Conservation (phyloP, 345 rosid species). For the Alliaria petiolata region DNA sequence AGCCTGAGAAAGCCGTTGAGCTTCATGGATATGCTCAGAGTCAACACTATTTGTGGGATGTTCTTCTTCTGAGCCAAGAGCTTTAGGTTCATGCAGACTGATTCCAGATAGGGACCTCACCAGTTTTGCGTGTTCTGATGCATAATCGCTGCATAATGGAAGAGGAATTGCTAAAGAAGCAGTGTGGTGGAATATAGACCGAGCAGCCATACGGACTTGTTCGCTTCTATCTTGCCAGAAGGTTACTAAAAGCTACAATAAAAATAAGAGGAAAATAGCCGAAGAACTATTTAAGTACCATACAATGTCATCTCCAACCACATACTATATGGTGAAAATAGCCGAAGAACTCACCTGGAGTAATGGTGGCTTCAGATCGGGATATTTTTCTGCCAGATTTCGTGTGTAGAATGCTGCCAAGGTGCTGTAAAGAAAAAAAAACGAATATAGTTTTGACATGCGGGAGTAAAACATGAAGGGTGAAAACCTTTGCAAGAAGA, state of each 20-base stretch:
- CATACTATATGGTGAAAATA: neutral
- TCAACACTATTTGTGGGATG: slow-evolving; percentile 28
- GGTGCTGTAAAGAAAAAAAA: slow-evolving; percentile 47
- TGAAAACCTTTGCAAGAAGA: neutral
- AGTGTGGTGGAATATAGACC: slow-evolving; percentile 88
- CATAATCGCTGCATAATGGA: slow-evolving; percentile 57
- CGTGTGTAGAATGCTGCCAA: slow-evolving; percentile 89
- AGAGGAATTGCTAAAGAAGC: slow-evolving; percentile 86
- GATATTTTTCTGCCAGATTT: slow-evolving; percentile 61
- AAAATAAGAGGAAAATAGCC: neutral
- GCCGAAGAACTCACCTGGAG: slow-evolving; percentile 56
- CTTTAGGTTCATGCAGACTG: slow-evolving; percentile 35
- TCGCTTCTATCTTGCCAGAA: slow-evolving; percentile 96
- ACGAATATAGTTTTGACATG: neutral
- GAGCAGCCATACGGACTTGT: slow-evolving; percentile 90
- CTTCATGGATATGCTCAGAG: slow-evolving; percentile 33
- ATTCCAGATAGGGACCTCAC: slow-evolving; percentile 48
- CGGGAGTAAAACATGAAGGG: neutral
- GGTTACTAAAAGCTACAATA: slow-evolving; percentile 74
- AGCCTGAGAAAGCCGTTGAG: slow-evolving; percentile 40
- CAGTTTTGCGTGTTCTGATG: slow-evolving; percentile 49
- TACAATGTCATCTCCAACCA: neutral
- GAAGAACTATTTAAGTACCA: neutral
- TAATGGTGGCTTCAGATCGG: slow-evolving; percentile 78
- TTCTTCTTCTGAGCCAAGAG: slow-evolving; percentile 31